These are phyloP conservation scores for Hypholoma fasciculare DNA, from an alignment of 768 basidiomycete species.

Conservation along the genomic window DNA sequence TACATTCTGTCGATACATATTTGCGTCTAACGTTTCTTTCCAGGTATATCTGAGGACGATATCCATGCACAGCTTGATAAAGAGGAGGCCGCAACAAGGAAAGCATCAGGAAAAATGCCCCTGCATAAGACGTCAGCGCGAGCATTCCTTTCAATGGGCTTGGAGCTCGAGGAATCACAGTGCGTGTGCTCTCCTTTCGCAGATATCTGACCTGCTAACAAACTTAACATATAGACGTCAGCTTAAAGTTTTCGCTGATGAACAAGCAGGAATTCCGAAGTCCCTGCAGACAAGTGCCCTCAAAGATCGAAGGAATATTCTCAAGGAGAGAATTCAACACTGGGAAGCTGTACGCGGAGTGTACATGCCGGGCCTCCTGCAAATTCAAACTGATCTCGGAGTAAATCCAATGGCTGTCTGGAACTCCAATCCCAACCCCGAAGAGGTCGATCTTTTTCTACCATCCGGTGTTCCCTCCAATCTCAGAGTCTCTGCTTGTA, in stretches of 20 bases:
- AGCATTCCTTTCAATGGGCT: background rate
- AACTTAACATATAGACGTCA: too few species aligned
- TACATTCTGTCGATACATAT: too few species aligned
- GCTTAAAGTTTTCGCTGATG: background rate
- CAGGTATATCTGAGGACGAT: background rate
- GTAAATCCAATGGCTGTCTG: background rate
- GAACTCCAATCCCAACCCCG: background rate
- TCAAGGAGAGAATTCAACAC: background rate
- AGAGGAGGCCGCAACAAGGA: background rate
- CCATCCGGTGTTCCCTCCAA: background rate
- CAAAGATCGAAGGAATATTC: background rate
- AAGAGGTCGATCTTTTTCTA: slow-evolving; percentile 5
- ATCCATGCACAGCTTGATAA: background rate
- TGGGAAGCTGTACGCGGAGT: slow-evolving; percentile 12
- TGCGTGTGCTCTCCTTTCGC: background rate
- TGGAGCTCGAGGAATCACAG: slow-evolving; percentile 8
- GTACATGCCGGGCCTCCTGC: slow-evolving; percentile 18
- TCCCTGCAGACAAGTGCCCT: background rate
- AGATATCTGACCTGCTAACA: too few species aligned
- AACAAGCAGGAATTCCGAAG: background rate
- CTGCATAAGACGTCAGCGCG: background rate
- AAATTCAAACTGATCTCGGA: slow-evolving; percentile 8
- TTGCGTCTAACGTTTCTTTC: too few species aligned
- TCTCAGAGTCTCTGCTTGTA: background rate
- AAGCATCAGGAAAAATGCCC: background rate